Base-by-base conservation (phyloP, 2,329 filamentous ascomycete genomes). In the Venturia asperata region DNA sequence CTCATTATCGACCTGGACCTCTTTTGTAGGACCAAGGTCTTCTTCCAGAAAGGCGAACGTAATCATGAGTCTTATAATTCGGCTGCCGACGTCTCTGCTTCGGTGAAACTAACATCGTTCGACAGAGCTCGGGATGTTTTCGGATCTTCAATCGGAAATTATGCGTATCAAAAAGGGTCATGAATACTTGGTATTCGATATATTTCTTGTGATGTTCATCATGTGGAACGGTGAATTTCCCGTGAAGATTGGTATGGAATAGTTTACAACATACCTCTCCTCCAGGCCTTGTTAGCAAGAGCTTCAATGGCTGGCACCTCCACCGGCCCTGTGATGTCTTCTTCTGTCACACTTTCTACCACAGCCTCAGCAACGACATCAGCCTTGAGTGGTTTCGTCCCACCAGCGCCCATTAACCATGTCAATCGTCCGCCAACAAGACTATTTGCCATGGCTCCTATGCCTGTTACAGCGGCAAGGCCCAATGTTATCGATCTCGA, bases 401-500 rank as follows among this genome's bases (percentile, higher is more conserved):
- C 67, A 27, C 64, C 68, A 30, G 63, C 65, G 3, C 67, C 67
- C 62, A 97, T 86, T 67, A 96, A 81, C 68, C 83, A 83, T 1
- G 86, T 85, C 70, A 99, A 80, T 61, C 88, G 82, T 5, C 91
- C 90, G 7, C 91, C 89, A 1, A 92, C 87, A 60, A 92, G 71
- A 17, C 80, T 83, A 76, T 97, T 97, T 72, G 95, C 85, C 61
- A 90, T 80, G 19, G 88, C 86, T 1, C 90, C 91, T 0, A 88
- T 80, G 17, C 88, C 87, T 0, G 89, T 89, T 70, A 89, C 82
- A 5, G 88, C 88, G 1, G 94, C 94, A 74, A 97, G 84, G 0
- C 91, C 90, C 70, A 97, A 77, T 0, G 94, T 97, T 70, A 97
- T 83, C 19, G 86, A 84, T 67, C 94, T 84, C 66, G 88, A 91